phyloP scores from a whole-genome alignment of 2,329 filamentous ascomycete species.

The Sclerotinia minor region DNA sequence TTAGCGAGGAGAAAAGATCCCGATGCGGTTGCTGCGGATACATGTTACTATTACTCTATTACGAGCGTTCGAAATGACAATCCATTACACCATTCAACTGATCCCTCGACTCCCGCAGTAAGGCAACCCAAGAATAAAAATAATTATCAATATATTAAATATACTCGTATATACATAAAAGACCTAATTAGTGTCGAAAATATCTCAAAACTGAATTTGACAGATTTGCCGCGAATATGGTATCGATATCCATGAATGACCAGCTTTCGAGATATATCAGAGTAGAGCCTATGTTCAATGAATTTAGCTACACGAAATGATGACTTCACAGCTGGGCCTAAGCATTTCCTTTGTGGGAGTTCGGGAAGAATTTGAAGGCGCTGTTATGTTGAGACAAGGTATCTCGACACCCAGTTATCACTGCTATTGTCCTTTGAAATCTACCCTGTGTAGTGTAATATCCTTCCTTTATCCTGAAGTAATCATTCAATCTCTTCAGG shows the following conservation, averaged over 20 bases:
- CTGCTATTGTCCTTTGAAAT: not conserved
- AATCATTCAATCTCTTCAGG: not conserved
- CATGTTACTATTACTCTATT: not conserved
- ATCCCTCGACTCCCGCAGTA: not conserved
- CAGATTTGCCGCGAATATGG: not conserved
- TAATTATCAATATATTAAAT: slow-evolving; percentile 7
- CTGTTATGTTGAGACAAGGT: not conserved
- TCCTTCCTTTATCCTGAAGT: fast-evolving
- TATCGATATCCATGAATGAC: not conserved
- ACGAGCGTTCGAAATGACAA: not conserved
- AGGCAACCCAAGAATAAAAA: not conserved
- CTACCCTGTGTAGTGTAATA: too few species aligned
- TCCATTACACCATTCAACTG: not conserved
- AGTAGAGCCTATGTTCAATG: not conserved
- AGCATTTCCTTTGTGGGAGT: not conserved
- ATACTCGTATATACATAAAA: not conserved
- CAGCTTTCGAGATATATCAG: not conserved
- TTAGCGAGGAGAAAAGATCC: too few species aligned
- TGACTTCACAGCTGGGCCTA: not conserved
- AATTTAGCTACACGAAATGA: not conserved
- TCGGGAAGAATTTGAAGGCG: not conserved
- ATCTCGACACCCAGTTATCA: not conserved
- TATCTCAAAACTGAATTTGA: not conserved
- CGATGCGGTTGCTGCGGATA: fast-evolving
- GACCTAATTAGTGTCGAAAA: not conserved